Evolutionary conservation across 2,329 filamentous ascomycete species (phyloP), one percentile per base, ranked within the genome.

Genomic region (Leptographium procerum): DNA sequence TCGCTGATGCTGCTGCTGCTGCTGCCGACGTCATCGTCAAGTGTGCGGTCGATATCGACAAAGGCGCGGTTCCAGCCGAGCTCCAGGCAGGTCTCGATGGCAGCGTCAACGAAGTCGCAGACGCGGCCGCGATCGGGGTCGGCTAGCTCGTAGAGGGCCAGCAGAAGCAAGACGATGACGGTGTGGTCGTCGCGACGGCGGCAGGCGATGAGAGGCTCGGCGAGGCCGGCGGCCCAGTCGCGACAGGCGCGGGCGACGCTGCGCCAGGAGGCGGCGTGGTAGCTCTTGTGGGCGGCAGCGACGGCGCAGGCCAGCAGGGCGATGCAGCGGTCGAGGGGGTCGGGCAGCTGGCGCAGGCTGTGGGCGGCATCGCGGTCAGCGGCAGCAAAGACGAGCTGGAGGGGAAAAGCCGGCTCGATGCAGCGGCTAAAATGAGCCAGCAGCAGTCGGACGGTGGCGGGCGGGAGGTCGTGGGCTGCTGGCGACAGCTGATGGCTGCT

Each of bases 281-380:
- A 56, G 55, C 55, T 56, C 45, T 51, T 50, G 45, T 56, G 55
- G 47, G 55, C 55, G 54, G 55, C 55, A n/a, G 55, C 55, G 14
- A 56, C n/a, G 31, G 55, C 55, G 43, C 54, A 56, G 28, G 28
- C 40, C 11, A 56, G 43, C 28, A 56, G 43, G 9, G 26, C 54
- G 40, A 29, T 11, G n/a, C 54, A 48, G 40, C 54, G 54, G 36
- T 55, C 53, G 24, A 14, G 34, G 11, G 45, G 45, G 33, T 40
- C 52, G 26, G 52, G 8, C 11, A 55, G 36, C 8, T 29, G 34
- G 36, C 36, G 52, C 26, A 55, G 40, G 40, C 28, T 11, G 40
- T 31, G 36, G 43, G 54, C 19, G 29, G 22, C 6, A 19, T 26
- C 34, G 34, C n/a, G 26, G 34, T 11, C 6, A 14, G 55, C 14